Evolutionary conservation across 2,329 filamentous ascomycete genomes (phyloP).

Genomic region (Phaeosphaeriaceae sp.): DNA sequence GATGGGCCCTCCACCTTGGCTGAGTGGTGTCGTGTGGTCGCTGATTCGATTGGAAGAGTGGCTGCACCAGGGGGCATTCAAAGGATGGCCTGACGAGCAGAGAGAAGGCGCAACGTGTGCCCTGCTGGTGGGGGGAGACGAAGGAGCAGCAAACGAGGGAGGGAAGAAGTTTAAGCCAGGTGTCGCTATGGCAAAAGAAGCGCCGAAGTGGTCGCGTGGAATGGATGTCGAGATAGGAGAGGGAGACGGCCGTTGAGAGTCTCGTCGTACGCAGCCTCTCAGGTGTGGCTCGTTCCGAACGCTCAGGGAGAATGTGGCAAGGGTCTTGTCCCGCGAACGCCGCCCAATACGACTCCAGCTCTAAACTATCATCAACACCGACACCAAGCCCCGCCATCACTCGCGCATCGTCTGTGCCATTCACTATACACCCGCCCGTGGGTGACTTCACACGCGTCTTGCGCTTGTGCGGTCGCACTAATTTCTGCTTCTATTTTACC

Average conservation of each 20-base stretch:
- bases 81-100: conserved; percentile 8
- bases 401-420: neutral
- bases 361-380: conserved; percentile 5
- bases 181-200: neutral
- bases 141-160: neutral
- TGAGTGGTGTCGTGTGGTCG: conserved; percentile 10
- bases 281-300: conserved; percentile 21
- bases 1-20: conserved; percentile 38
- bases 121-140: conserved; percentile 7
- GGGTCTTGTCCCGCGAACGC: neutral
- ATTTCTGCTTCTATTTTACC: conserved; percentile 8
- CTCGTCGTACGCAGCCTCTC: conserved; percentile 9
- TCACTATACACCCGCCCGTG: neutral
- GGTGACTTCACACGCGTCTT: neutral
- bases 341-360: neutral
- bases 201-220: neutral
- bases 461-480: conserved; percentile 16
- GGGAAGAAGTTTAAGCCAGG: neutral
- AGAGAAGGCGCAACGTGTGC: conserved; percentile 17
- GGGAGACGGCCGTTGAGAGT: conserved; percentile 2
- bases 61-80: neutral
- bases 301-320: conserved; percentile 3
- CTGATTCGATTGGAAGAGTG: neutral
- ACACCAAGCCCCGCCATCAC: neutral
- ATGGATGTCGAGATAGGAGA: conserved; percentile 19